Conservation (phyloP, 768 basidiomycete species). For the Exidia glandulosa region DNA sequence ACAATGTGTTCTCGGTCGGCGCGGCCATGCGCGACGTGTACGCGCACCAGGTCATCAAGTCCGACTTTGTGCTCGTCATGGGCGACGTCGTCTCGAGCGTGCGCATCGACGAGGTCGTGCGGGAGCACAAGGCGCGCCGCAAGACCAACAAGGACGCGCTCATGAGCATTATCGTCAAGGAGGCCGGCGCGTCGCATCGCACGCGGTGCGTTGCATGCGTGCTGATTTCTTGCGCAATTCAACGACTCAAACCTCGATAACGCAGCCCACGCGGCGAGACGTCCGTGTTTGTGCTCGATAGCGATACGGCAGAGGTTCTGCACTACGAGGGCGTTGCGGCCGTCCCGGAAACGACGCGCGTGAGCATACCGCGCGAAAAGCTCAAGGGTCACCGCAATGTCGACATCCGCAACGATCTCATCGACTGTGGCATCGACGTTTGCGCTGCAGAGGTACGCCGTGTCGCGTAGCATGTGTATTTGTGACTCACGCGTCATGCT, state of each 20-base stretch:
- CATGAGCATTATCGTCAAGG: slow-evolving; percentile 92
- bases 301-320: slow-evolving; percentile 66
- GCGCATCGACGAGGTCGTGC: slow-evolving; percentile 79
- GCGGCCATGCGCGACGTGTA: slow-evolving; percentile 93
- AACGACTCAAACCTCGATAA: background rate
- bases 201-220: slow-evolving; percentile 55
- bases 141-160: slow-evolving; percentile 85
- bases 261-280: slow-evolving; percentile 60
- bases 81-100: slow-evolving; percentile 92
- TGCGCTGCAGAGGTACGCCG: slow-evolving; percentile 81
- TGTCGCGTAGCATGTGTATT: background rate
- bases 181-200: slow-evolving; percentile 56
- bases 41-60: slow-evolving; percentile 78
- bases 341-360: slow-evolving; percentile 50
- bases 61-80: slow-evolving; percentile 83
- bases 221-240: background rate
- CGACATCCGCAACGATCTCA: slow-evolving; percentile 78
- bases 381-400: slow-evolving; percentile 64
- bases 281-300: slow-evolving; percentile 68
- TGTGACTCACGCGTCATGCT: slow-evolving; percentile 2
- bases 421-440: slow-evolving; percentile 83
- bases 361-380: slow-evolving; percentile 68
- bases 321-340: slow-evolving; percentile 73
- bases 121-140: slow-evolving; percentile 77
- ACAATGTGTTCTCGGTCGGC: slow-evolving; percentile 78